These are phyloP conservation scores for Arthrocladium fulminans DNA, from an alignment of 2,329 filamentous ascomycete genomes.

Conservation along the genomic window DNA sequence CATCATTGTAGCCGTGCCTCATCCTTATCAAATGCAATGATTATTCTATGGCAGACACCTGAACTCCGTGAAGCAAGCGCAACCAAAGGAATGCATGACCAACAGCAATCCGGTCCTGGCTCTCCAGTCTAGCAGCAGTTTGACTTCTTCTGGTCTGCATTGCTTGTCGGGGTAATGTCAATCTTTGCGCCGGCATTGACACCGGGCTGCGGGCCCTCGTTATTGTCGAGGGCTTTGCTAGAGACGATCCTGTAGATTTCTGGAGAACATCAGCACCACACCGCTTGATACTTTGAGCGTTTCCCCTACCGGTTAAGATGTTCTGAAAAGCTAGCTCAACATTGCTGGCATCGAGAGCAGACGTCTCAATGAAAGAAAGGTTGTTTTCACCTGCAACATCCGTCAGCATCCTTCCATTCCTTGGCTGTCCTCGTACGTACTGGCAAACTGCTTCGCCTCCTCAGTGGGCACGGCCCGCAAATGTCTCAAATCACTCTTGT, in stretches of 20 bases:
- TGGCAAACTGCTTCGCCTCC: conserved; percentile 95
- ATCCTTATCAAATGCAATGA: background rate
- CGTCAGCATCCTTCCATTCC: conserved; percentile 15
- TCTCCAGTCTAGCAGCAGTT: conserved; percentile 59
- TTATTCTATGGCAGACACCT: background rate
- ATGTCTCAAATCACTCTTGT: conserved; percentile 99
- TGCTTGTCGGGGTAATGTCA: conserved; percentile 75
- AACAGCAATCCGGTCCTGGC: background rate
- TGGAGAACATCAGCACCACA: conserved; percentile 32
- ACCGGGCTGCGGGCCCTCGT: conserved; percentile 69
- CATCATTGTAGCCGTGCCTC: background rate
- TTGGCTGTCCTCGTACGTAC: conserved; percentile 45
- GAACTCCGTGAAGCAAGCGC: background rate
- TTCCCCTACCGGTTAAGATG: conserved; percentile 78
- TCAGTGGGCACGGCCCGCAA: conserved; percentile 93
- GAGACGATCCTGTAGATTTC: conserved; percentile 99
- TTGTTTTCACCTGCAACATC: conserved; percentile 76
- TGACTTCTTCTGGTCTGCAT: conserved; percentile 68
- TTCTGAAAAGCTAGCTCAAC: conserved; percentile 99
- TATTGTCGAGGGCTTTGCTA: conserved; percentile 89
- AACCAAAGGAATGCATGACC: background rate
- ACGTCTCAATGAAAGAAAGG: conserved; percentile 98
- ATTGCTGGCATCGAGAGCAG: conserved; percentile 95
- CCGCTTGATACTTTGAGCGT: background rate
- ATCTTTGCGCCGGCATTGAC: conserved; percentile 72